A percentile compares a stretch with the other conserved stretches of the same genome.
These are phyloP conservation scores for Hericium coralloides DNA, from an alignment of 768 basidiomycete species.

Conservation along the genomic window DNA sequence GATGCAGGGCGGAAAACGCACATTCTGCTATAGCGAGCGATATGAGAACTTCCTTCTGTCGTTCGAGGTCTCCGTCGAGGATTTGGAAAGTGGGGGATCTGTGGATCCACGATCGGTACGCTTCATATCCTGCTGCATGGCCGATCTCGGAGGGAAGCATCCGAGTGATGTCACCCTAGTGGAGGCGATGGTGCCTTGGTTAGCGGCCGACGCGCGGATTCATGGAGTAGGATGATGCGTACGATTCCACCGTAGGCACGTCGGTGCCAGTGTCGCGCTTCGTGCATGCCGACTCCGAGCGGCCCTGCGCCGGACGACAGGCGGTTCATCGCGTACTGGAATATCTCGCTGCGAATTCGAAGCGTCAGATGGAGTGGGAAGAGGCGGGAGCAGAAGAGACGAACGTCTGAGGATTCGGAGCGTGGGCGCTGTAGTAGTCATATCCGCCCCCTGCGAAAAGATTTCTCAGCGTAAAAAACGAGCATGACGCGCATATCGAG, in stretches of 20 bases:
- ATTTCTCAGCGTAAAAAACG: not conserved
- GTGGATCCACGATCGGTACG: slow-evolving; percentile 58
- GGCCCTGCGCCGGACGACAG: slow-evolving; percentile 11
- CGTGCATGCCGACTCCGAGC: slow-evolving; percentile 42
- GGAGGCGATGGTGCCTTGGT: not conserved
- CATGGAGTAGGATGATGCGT: slow-evolving; percentile 11
- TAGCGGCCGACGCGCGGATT: not conserved
- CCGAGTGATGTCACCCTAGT: slow-evolving; percentile 41
- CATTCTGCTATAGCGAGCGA: slow-evolving; percentile 70
- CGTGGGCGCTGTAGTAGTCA: slow-evolving; percentile 60
- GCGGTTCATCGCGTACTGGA: slow-evolving; percentile 27
- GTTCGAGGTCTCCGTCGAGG: slow-evolving; percentile 44
- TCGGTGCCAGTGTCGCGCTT: slow-evolving; percentile 58
- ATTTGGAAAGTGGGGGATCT: slow-evolving; percentile 47
- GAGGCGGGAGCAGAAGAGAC: slow-evolving; percentile 18
- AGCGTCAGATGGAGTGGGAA: not conserved
- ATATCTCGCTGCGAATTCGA: slow-evolving; percentile 21
- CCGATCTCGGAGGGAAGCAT: slow-evolving; percentile 58
- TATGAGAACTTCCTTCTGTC: slow-evolving; percentile 57
- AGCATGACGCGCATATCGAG: slow-evolving; percentile 1
- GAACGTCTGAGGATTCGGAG: slow-evolving; percentile 48
- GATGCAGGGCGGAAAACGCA: slow-evolving; percentile 17
- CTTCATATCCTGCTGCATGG: slow-evolving; percentile 72
- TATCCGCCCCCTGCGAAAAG: slow-evolving; percentile 43
- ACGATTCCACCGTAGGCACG: slow-evolving; percentile 58